Conservation (phyloP, 495 filamentous ascomycete genomes). For the Neurospora africana region DNA sequence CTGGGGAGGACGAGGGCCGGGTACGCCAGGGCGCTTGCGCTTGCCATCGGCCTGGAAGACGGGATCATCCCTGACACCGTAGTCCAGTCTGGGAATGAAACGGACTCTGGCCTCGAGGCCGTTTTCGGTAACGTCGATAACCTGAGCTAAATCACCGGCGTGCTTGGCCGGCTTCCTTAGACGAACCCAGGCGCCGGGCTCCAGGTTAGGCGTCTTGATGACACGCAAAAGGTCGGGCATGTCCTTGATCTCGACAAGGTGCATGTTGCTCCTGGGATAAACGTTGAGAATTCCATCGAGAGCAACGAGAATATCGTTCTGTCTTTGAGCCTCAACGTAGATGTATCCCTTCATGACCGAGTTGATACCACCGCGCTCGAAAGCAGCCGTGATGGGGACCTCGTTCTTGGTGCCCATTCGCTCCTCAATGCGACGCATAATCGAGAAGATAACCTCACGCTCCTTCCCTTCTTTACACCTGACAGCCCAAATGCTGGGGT, state of each 20-base stretch:
- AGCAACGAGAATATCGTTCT: slow-evolving; percentile 72
- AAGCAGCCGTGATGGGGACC: slow-evolving; percentile 72
- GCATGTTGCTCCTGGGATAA: slow-evolving; percentile 72
- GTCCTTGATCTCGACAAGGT: slow-evolving; percentile 89
- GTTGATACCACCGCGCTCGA: slow-evolving; percentile 67
- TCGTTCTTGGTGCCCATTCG: slow-evolving; percentile 60
- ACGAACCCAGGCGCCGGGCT: slow-evolving; percentile 85
- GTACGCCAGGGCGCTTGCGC: slow-evolving; percentile 59
- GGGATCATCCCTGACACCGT: slow-evolving; percentile 72
- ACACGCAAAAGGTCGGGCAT: slow-evolving; percentile 93
- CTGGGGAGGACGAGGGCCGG: slow-evolving; percentile 67
- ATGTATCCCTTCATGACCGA: slow-evolving; percentile 81
- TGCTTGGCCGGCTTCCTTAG: slow-evolving; percentile 73
- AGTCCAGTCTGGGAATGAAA: slow-evolving; percentile 84
- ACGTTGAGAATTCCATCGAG: slow-evolving; percentile 72
- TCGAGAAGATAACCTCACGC: slow-evolving; percentile 71
- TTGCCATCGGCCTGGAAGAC: slow-evolving; percentile 46
- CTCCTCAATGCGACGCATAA: slow-evolving; percentile 82
- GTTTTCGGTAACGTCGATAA: slow-evolving; percentile 87
- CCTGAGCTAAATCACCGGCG: slow-evolving; percentile 80
- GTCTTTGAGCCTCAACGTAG: slow-evolving; percentile 82
- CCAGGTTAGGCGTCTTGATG: slow-evolving; percentile 71
- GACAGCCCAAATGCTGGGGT: slow-evolving; percentile 92
- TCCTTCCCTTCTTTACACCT: slow-evolving; percentile 93
- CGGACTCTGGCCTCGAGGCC: slow-evolving; percentile 78